Evolutionary conservation across 306 rosid species (phyloP).

Genomic region (Comarum palustre): DNA sequence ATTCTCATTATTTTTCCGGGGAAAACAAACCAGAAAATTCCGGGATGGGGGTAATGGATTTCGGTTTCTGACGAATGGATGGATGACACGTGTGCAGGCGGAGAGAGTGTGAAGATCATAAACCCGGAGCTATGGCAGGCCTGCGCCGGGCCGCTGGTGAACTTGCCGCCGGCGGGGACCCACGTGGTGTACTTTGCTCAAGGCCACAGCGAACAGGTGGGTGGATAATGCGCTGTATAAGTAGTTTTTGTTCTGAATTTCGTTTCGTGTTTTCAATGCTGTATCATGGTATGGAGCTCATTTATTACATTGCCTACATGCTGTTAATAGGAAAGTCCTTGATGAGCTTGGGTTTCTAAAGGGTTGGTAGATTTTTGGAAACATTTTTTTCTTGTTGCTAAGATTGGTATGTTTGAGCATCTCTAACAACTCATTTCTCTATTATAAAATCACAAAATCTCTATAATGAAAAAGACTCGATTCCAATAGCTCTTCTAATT

Average conservation of each 20-base stretch:
- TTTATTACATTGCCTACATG: background rate
- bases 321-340: background rate
- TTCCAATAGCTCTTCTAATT: no score
- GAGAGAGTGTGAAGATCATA: slow-evolving; percentile 54
- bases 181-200: slow-evolving; percentile 94
- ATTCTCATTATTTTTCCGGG: background rate
- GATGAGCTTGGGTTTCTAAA: background rate
- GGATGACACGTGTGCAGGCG: slow-evolving; percentile 35
- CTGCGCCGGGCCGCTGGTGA: slow-evolving; percentile 92
- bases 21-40: slow-evolving; percentile 18
- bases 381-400: background rate
- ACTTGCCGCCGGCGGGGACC: slow-evolving; percentile 76
- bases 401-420: background rate
- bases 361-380: background rate
- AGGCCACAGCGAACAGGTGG: slow-evolving; percentile 88
- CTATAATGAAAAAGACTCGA: no score
- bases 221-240: background rate
- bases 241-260: background rate
- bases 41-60: background rate
- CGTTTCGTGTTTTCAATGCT: background rate
- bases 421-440: no score
- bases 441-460: no score
- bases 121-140: slow-evolving; percentile 95
- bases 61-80: slow-evolving; percentile 7
- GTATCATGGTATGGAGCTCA: background rate